A percentile compares a stretch with the other conserved stretches of the same genome.
Evolutionary conservation across 768 basidiomycete species (phyloP).

Genomic region (Cubamyces sp.): DNA sequence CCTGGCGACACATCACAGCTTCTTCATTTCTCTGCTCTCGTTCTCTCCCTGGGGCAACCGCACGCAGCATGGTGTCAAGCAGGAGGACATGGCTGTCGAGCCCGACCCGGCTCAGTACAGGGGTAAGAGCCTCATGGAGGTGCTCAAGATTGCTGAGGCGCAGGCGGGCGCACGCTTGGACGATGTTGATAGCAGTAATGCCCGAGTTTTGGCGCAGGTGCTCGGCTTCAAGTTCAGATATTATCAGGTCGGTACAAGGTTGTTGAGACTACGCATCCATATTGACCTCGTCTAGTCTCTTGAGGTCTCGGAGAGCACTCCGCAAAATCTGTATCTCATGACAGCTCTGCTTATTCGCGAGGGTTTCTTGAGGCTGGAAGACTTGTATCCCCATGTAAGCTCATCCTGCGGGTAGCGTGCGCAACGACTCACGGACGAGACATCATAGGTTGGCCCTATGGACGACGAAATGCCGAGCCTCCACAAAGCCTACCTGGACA

Average conservation of each 20-base stretch:
- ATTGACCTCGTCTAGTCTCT: slow-evolving; percentile 43
- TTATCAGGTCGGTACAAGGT: slow-evolving; percentile 67
- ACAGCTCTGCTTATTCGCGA: slow-evolving; percentile 90
- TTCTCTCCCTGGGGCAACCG: slow-evolving; percentile 81
- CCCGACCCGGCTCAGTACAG: slow-evolving; percentile 47
- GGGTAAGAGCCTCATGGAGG: slow-evolving; percentile 69
- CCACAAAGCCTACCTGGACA: slow-evolving; percentile 64
- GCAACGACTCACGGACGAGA: not conserved
- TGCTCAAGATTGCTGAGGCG: slow-evolving; percentile 59
- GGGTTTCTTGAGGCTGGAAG: slow-evolving; percentile 83
- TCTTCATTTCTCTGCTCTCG: slow-evolving; percentile 86
- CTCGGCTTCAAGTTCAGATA: slow-evolving; percentile 96
- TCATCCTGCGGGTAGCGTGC: slow-evolving; percentile 3
- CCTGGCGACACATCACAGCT: slow-evolving; percentile 79
- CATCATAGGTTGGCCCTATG: slow-evolving; percentile 63
- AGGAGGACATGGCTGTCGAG: slow-evolving; percentile 42
- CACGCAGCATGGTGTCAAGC: slow-evolving; percentile 6
- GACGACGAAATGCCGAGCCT: slow-evolving; percentile 78
- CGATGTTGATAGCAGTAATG: slow-evolving; percentile 35
- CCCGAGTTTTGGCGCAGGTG: slow-evolving; percentile 83
- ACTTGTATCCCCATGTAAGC: slow-evolving; percentile 90
- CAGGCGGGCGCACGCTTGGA: slow-evolving; percentile 25
- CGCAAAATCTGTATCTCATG: slow-evolving; percentile 76
- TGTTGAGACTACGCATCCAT: not conserved
- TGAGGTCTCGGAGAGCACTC: slow-evolving; percentile 63